Conservation (phyloP, 2,329 filamentous ascomycete genomes). For the Cercospora sp. region DNA sequence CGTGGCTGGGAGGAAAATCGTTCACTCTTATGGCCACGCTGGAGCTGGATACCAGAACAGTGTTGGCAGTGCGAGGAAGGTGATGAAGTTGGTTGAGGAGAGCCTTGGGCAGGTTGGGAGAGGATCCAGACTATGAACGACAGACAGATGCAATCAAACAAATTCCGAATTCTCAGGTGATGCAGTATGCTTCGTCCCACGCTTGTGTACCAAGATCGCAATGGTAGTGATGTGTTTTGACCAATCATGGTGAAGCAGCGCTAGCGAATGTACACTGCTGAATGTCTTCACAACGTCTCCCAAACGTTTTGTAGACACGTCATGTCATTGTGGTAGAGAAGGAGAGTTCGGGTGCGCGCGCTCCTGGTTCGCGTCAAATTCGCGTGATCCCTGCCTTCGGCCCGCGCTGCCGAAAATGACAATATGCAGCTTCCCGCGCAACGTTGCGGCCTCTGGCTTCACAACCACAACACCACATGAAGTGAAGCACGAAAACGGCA, state of each 20-base stretch:
- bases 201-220: not conserved
- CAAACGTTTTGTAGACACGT: not conserved
- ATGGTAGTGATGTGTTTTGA: not conserved
- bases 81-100: conserved; percentile 34
- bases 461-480: conserved; percentile 6
- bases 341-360: not conserved
- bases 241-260: not conserved
- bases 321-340: not conserved
- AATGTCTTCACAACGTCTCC: not conserved
- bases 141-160: not conserved
- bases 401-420: not conserved
- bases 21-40: conserved; percentile 52
- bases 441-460: not conserved
- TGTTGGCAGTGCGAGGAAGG: conserved; percentile 33
- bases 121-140: conserved; percentile 23
- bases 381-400: conserved; percentile 1
- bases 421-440: conserved; percentile 8
- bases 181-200: not conserved
- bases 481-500: conserved; percentile 3
- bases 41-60: conserved; percentile 47
- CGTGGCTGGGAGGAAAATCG: conserved; percentile 38
- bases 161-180: not conserved
- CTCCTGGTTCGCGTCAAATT: not conserved
- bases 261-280: not conserved
- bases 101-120: conserved; percentile 23